Evolutionary conservation across 371 early-diverging fungal genomes (phyloP).

Genomic region (Lichtheimia ramosa): DNA sequence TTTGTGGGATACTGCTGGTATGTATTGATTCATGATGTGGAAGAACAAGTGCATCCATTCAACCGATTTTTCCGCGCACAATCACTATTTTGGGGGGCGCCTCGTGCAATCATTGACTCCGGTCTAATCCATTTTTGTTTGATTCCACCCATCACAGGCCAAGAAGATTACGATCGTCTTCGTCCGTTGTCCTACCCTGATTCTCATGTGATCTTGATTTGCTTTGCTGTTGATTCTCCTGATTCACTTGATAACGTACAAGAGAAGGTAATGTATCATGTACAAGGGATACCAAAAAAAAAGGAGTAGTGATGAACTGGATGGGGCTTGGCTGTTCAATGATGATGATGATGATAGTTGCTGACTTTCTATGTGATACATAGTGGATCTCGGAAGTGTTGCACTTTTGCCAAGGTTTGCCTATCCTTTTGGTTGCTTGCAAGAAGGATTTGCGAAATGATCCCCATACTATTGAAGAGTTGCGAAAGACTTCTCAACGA

Average conservation of each 20-base stretch:
- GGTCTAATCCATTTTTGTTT: slow-evolving; percentile 13
- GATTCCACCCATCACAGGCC: slow-evolving; percentile 51
- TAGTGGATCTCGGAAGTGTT: slow-evolving; percentile 94
- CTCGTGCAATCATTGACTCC: slow-evolving; percentile 13
- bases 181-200: slow-evolving; percentile 97
- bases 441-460: slow-evolving; percentile 93
- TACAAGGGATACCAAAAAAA: not conserved
- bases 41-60: not conserved
- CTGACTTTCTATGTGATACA: slow-evolving; percentile 3
- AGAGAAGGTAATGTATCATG: slow-evolving; percentile 61
- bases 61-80: slow-evolving; percentile 2
- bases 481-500: slow-evolving; percentile 73
- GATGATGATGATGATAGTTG: not conserved
- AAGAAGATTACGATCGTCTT: slow-evolving; percentile 95
- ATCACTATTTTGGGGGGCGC: slow-evolving; percentile 10
- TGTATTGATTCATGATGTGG: not conserved
- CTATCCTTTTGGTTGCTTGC: slow-evolving; percentile 87
- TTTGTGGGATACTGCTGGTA: slow-evolving; percentile 98
- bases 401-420: slow-evolving; percentile 87
- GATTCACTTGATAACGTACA: slow-evolving; percentile 95
- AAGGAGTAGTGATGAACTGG: not conserved
- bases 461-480: slow-evolving; percentile 73
- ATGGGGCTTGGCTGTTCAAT: no score
- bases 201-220: slow-evolving; percentile 95
- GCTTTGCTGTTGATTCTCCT: slow-evolving; percentile 91